phyloP scores from a whole-genome alignment of 2,329 filamentous ascomycete genomes.

The Calonectria hawksworthii region DNA sequence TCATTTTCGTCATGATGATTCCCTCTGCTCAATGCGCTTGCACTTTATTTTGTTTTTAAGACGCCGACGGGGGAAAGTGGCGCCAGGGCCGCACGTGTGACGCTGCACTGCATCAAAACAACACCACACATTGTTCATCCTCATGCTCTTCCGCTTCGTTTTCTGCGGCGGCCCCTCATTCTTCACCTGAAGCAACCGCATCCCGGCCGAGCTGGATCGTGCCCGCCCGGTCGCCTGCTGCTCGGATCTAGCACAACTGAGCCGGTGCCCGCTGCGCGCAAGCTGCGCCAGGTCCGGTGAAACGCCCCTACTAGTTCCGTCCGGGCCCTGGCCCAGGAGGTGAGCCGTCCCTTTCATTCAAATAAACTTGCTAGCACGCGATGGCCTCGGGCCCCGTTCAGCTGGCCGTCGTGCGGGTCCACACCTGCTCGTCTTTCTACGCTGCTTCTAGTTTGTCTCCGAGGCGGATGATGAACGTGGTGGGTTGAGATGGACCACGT shows the following conservation, averaged over 20 bases:
- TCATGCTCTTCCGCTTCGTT: background rate
- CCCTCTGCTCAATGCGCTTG: background rate
- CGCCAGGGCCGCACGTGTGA: background rate
- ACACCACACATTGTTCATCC: background rate
- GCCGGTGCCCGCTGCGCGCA: background rate
- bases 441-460: slow-evolving; percentile 19
- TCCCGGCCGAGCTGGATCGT: slow-evolving; percentile 22
- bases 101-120: slow-evolving; percentile 8
- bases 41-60: background rate
- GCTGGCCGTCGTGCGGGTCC: slow-evolving; percentile 2
- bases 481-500: slow-evolving; percentile 9
- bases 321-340: background rate
- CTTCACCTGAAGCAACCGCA: slow-evolving; percentile 20
- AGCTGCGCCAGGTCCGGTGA: slow-evolving; percentile 14
- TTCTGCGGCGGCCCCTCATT: background rate
- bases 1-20: slow-evolving; percentile 1
- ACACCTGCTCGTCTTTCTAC: slow-evolving; percentile 11
- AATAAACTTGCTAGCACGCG: slow-evolving; percentile 9
- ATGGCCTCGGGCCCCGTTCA: slow-evolving; percentile 8
- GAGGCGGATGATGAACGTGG: background rate
- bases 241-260: slow-evolving; percentile 10
- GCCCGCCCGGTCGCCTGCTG: slow-evolving; percentile 15
- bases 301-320: slow-evolving; percentile 12
- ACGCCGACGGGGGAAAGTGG: background rate
- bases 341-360: background rate